A percentile compares a stretch with the other conserved stretches of the same genome.
Evolutionary conservation across 148 eudicot species (phyloP).

Genomic region (Nepenthes mirabilis): DNA sequence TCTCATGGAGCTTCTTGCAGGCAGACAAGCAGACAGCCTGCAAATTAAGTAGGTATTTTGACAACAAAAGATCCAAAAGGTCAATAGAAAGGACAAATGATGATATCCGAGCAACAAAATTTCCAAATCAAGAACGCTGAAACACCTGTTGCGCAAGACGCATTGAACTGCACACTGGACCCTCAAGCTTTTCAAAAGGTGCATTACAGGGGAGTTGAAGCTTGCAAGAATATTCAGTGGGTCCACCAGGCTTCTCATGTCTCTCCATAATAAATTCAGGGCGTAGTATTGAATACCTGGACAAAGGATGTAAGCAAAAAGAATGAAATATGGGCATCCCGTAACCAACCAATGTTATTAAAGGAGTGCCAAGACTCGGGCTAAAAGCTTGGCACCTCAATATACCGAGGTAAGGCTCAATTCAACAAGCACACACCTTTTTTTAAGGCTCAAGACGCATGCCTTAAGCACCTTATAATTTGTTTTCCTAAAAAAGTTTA

Average conservation of each 20-base stretch:
- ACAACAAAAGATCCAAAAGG: constrained; percentile 1
- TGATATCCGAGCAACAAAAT: background rate
- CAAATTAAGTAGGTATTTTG: constrained; percentile 5
- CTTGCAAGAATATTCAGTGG: constrained; percentile 87
- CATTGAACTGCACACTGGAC: constrained; percentile 84
- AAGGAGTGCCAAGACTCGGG: no score
- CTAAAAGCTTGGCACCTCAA: no score
- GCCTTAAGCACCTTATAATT: no score
- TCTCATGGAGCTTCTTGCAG: constrained; percentile 97
- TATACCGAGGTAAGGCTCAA: no score
- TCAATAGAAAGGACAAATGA: background rate
- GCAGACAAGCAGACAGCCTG: constrained; percentile 98
- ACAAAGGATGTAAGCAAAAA: background rate
- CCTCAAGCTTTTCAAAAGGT: constrained; percentile 89
- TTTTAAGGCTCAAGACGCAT: no score
- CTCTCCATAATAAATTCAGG: constrained; percentile 93
- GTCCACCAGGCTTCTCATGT: constrained; percentile 71
- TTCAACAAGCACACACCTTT: no score
- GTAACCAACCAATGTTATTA: no score
- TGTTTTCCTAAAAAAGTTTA: no score
- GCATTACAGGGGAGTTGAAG: constrained; percentile 99
- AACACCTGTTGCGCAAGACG: constrained; percentile 91
- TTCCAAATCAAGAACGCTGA: background rate
- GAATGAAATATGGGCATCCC: background rate
- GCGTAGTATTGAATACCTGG: constrained; percentile 90